phyloP scores from a whole-genome alignment of 305 asterid species.

The Ajuga reptans region DNA sequence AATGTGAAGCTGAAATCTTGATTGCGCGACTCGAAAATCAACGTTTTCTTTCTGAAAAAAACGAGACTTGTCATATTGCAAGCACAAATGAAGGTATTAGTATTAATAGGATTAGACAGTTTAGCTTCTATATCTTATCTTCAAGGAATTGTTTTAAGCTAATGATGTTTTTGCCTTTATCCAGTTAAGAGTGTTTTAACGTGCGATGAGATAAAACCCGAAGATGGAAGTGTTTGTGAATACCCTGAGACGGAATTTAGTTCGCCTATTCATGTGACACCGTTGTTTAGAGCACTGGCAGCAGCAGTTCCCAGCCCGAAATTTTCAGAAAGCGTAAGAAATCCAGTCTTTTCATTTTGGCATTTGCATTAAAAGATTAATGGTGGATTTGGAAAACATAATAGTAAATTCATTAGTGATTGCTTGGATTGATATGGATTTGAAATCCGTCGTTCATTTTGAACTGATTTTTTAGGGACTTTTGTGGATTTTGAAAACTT shows the following conservation, averaged over 20 bases:
- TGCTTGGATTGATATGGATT: no score
- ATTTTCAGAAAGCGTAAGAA: slow-evolving; percentile 91
- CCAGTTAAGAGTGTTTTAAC: slow-evolving; percentile 31
- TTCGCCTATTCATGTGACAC: slow-evolving; percentile 74
- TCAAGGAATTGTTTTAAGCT: slow-evolving; percentile 2
- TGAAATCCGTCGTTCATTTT: no score
- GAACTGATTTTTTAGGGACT: no score
- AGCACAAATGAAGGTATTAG: slow-evolving; percentile 41
- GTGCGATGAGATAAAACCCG: slow-evolving; percentile 27
- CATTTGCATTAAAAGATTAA: not conserved
- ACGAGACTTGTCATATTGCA: slow-evolving; percentile 27
- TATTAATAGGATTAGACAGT: not conserved
- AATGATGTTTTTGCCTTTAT: slow-evolving; percentile 10
- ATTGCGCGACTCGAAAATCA: slow-evolving; percentile 31
- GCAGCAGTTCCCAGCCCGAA: slow-evolving; percentile 82
- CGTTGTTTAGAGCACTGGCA: slow-evolving; percentile 72
- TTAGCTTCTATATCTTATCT: not conserved
- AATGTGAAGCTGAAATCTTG: slow-evolving; percentile 37
- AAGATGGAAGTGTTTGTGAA: slow-evolving; percentile 27
- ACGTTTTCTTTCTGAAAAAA: slow-evolving; percentile 35
- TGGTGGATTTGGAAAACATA: no score
- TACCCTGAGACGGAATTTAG: slow-evolving; percentile 38
- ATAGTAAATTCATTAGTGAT: no score
- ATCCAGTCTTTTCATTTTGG: not conserved
- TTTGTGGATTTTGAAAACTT: no score